Conservation (phyloP, 2,329 filamentous ascomycete species). For the Claviceps cyperi region DNA sequence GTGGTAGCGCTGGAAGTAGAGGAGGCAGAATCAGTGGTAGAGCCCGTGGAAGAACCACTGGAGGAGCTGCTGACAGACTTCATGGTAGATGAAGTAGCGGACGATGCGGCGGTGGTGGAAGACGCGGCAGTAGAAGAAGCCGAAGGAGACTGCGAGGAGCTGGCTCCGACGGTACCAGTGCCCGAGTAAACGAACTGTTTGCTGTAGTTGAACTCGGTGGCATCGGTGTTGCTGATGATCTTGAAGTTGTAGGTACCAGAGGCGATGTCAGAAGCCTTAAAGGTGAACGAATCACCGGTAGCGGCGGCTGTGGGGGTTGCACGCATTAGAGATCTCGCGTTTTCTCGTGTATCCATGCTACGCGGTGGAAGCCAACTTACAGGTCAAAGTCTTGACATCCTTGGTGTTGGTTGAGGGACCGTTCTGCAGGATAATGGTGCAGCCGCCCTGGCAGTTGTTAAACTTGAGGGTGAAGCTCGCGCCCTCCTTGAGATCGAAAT, state of each 20-base stretch:
- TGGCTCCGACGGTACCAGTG: constrained; percentile 7
- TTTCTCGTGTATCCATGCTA: not conserved
- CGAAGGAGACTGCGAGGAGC: not conserved
- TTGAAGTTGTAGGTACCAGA: constrained; percentile 21
- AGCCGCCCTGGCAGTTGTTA: constrained; percentile 17
- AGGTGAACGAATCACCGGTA: constrained; percentile 13
- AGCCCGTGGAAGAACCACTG: not conserved
- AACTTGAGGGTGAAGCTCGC: constrained; percentile 19
- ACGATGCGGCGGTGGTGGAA: constrained; percentile 3
- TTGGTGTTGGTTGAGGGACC: constrained; percentile 16
- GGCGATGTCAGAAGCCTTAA: constrained; percentile 15
- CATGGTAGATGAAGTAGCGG: constrained; percentile 2
- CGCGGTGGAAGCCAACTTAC: constrained; percentile 12
- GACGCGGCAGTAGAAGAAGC: constrained; percentile 4
- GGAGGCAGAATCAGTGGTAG: constrained; percentile 3
- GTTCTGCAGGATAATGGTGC: constrained; percentile 22
- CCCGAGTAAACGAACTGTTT: constrained; percentile 17
- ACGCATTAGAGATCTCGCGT: not conserved
- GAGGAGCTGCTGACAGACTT: constrained; percentile 3
- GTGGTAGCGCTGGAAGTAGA: constrained; percentile 7
- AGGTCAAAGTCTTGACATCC: constrained; percentile 16
- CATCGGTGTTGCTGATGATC: constrained; percentile 15
- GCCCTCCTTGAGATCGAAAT: constrained; percentile 15
- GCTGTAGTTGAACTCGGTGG: constrained; percentile 18
- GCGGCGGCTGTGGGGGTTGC: constrained; percentile 8